Evolutionary conservation across 2,329 filamentous ascomycete genomes (phyloP).

Genomic region (Lachnum nothofagi): DNA sequence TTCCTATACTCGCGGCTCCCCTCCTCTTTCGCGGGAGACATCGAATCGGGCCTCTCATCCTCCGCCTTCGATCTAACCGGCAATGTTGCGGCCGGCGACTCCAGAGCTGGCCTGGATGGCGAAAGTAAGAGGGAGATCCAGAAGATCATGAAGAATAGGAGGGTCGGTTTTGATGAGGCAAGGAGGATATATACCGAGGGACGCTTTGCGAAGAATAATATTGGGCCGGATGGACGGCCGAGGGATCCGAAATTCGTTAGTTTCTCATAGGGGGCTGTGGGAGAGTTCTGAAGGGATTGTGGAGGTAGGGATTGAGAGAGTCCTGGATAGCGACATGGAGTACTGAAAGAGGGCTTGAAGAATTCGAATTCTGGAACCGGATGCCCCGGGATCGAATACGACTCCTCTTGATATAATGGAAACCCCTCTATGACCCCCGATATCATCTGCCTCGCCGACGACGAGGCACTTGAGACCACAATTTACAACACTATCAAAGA

Average conservation of each 20-base stretch:
- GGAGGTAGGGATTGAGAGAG: too few relatives aligned
- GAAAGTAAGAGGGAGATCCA: constrained; percentile 75
- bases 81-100: constrained; percentile 77
- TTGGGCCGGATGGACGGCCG: constrained; percentile 80
- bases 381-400: too few relatives aligned
- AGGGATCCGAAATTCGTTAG: constrained; percentile 93
- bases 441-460: too few relatives aligned
- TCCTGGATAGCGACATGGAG: too few relatives aligned
- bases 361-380: too few relatives aligned
- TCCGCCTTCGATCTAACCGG: constrained; percentile 74
- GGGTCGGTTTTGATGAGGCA: constrained; percentile 85
- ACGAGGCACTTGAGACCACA: too few relatives aligned
- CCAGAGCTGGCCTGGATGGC: constrained; percentile 74
- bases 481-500: too few relatives aligned
- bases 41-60: constrained; percentile 81
- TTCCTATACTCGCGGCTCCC: constrained; percentile 75
- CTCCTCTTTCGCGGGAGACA: constrained; percentile 72
- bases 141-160: constrained; percentile 81
- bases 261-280: constrained; percentile 46
- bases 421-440: too few relatives aligned
- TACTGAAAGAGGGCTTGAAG: too few relatives aligned
- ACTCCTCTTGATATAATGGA: too few relatives aligned
- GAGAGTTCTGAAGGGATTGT: too few relatives aligned
- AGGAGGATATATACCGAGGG: constrained; percentile 80
- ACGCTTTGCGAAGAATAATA: constrained; percentile 79